Conservation (phyloP, 192 early-diverging fungal genomes). For the Pilobolus umbonatus region DNA sequence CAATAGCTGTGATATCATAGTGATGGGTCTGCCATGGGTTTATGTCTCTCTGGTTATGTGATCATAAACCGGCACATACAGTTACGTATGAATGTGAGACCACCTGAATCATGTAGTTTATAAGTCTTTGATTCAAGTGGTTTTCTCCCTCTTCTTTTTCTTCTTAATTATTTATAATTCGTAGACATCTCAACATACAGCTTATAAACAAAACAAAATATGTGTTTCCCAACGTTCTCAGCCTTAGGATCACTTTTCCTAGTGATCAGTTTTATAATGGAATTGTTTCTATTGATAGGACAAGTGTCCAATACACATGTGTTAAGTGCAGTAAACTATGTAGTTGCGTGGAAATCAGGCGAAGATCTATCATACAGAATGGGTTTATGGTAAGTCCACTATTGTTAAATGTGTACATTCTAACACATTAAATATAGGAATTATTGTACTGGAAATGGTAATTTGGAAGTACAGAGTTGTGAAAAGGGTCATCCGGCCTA, state of each 20-base stretch:
- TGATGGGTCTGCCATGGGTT: too few species aligned
- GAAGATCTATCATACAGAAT: constrained; percentile 4
- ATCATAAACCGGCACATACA: too few species aligned
- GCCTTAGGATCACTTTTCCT: constrained; percentile 4
- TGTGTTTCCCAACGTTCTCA: constrained; percentile 10
- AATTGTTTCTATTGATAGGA: constrained; percentile 14
- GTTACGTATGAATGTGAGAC: too few species aligned
- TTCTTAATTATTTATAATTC: not conserved
- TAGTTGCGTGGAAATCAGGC: not conserved
- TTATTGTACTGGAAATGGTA: constrained; percentile 15
- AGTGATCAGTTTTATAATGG: constrained; percentile 7
- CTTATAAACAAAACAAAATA: not conserved
- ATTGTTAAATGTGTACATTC: not conserved
- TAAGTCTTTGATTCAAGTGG: not conserved
- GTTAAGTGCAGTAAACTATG: not conserved
- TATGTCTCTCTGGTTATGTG: too few species aligned
- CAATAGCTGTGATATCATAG: too few species aligned
- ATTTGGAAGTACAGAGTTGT: constrained; percentile 6
- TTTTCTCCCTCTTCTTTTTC: not conserved
- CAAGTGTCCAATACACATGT: constrained; percentile 4
- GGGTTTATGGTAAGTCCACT: constrained; percentile 9
- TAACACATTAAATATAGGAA: constrained; percentile 20
- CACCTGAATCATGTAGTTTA: too few species aligned
- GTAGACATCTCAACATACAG: too few species aligned
- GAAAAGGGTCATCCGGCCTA: not conserved